Conservation (phyloP, 176 grass and related monocot genomes). For the Stipa capillata region DNA sequence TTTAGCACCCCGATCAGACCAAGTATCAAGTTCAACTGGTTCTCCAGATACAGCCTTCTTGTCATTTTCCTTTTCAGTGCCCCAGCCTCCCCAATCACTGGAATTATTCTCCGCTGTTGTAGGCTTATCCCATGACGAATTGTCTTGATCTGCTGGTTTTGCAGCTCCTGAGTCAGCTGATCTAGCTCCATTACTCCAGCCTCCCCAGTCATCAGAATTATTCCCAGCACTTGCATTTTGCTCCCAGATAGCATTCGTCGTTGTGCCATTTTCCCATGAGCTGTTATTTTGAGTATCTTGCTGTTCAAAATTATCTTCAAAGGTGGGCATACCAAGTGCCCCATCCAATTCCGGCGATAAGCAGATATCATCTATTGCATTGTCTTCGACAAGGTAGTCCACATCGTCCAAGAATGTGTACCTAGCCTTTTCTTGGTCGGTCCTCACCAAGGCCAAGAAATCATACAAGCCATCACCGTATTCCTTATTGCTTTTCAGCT, state of each 20-base stretch:
- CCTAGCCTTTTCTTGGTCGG: constrained; percentile 40
- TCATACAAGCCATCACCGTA: constrained; percentile 79
- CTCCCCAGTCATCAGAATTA: constrained; percentile 53
- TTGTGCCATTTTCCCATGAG: constrained; percentile 30
- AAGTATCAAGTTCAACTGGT: constrained; percentile 18
- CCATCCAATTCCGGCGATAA: constrained; percentile 69
- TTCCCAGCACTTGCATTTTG: constrained; percentile 29
- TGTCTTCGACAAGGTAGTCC: constrained; percentile 67
- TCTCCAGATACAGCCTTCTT: constrained; percentile 18
- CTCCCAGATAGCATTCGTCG: constrained; percentile 36
- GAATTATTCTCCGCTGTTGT: constrained; percentile 17
- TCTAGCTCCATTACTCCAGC: constrained; percentile 42
- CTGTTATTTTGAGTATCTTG: constrained; percentile 31
- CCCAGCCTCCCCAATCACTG: constrained; percentile 42
- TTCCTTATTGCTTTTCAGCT: constrained; percentile 63
- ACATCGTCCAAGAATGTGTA: constrained; percentile 64
- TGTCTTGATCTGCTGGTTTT: constrained; percentile 34
- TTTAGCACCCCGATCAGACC: constrained; percentile 20
- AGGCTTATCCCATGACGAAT: constrained; percentile 33
- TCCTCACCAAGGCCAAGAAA: constrained; percentile 73
- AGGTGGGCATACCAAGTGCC: constrained; percentile 48
- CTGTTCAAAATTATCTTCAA: constrained; percentile 62
- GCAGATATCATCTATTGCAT: constrained; percentile 44
- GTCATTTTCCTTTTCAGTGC: constrained; percentile 17
- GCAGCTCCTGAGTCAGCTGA: constrained; percentile 20